These are phyloP conservation scores for Lasiosphaeriaceae sp. DNA, from an alignment of 495 filamentous ascomycete species.

Conservation along the genomic window DNA sequence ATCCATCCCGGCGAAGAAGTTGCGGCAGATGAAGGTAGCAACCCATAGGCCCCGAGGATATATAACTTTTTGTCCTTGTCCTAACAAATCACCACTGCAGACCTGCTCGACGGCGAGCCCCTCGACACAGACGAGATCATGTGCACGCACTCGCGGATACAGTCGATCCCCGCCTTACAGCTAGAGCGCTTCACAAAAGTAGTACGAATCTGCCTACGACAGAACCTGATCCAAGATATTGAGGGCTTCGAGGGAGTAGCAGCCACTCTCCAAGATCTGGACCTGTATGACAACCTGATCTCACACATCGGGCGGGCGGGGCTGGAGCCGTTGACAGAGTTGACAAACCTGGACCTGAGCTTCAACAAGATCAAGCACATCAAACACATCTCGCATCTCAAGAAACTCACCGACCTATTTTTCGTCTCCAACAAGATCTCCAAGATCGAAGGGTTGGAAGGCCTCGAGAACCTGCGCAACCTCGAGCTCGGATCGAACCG, in stretches of 20 bases:
- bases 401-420: constrained; percentile 76
- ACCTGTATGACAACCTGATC: constrained; percentile 98
- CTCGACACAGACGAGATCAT: constrained; percentile 73
- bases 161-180: constrained; percentile 69
- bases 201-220: constrained; percentile 81
- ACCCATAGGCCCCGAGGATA: too few species aligned
- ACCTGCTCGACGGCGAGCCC: constrained; percentile 52
- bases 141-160: constrained; percentile 78
- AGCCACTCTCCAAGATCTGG: constrained; percentile 70
- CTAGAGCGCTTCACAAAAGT: constrained; percentile 80
- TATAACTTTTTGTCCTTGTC: not conserved
- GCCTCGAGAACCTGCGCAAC: constrained; percentile 67
- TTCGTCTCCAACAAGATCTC: constrained; percentile 94
- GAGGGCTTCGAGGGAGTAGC: constrained; percentile 63
- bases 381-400: constrained; percentile 78
- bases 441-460: constrained; percentile 79
- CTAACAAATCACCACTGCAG: constrained; percentile 22
- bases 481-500: constrained; percentile 89
- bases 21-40: constrained; percentile 78
- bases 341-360: constrained; percentile 82
- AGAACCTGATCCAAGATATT: constrained; percentile 83
- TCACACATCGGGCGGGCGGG: constrained; percentile 66
- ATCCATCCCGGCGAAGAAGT: constrained; percentile 72
- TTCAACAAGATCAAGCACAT: constrained; percentile 99
- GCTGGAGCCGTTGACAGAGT: constrained; percentile 68